These are phyloP conservation scores for Penicillium cosmopolitanum DNA, from an alignment of 495 filamentous ascomycete genomes.

Conservation along the genomic window DNA sequence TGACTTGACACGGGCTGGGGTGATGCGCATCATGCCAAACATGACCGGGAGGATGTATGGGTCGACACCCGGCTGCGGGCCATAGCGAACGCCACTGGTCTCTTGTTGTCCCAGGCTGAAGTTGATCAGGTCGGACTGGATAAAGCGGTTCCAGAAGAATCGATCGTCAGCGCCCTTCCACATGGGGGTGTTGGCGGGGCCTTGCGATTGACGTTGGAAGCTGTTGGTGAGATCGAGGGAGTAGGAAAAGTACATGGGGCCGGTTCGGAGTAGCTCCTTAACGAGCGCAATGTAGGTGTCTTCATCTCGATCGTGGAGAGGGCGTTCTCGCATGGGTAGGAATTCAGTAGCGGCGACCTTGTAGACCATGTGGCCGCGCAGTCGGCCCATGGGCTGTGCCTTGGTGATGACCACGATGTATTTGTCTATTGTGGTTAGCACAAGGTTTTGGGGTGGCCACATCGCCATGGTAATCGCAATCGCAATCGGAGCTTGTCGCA, in stretches of 20 bases:
- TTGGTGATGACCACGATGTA: slow-evolving; percentile 97
- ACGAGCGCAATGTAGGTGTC: slow-evolving; percentile 84
- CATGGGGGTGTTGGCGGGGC: slow-evolving; percentile 68
- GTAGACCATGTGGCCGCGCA: slow-evolving; percentile 94
- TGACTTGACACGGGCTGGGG: slow-evolving; percentile 75
- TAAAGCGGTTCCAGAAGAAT: slow-evolving; percentile 97
- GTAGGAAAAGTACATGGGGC: slow-evolving; percentile 98
- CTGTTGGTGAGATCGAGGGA: slow-evolving; percentile 91
- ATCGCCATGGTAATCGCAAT: background rate
- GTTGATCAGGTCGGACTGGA: slow-evolving; percentile 89
- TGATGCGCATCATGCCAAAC: slow-evolving; percentile 91
- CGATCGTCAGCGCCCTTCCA: slow-evolving; percentile 95
- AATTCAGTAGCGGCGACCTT: slow-evolving; percentile 90
- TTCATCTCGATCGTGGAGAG: slow-evolving; percentile 89
- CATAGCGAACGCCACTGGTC: slow-evolving; percentile 54
- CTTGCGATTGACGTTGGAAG: slow-evolving; percentile 86
- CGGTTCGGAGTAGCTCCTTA: slow-evolving; percentile 73
- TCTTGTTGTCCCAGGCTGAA: slow-evolving; percentile 61
- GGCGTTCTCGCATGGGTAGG: slow-evolving; percentile 88
- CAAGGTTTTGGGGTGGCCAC: slow-evolving; percentile 16
- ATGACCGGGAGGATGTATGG: slow-evolving; percentile 94
- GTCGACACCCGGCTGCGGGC: slow-evolving; percentile 75
- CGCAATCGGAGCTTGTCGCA: background rate
- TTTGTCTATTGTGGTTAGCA: slow-evolving; percentile 65
- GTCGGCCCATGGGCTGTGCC: slow-evolving; percentile 82